Base-by-base conservation (phyloP, 345 rosid genomes). In the Eucalyptus leucophloia region DNA sequence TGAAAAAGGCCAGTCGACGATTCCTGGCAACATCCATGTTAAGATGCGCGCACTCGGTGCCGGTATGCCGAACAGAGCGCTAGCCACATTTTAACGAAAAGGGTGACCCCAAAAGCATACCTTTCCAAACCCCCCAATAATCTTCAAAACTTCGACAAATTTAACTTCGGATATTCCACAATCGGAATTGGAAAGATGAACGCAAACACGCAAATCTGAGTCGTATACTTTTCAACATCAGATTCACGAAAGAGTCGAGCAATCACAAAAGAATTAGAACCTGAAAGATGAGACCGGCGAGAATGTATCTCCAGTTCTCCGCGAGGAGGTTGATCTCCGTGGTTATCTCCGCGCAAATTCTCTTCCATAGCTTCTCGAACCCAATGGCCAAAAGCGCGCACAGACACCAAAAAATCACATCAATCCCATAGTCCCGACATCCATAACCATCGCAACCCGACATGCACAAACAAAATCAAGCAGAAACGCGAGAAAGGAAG, bases 221-320 rank as follows among this genome's bases (percentile, higher is more conserved):
- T 44, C 3, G 44, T 28, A 12, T 32, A 13, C 26, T 23, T n/a
- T 40, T 65, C 47, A 87, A 23, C 28, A 77, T 49, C 32, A 23
- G 32, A 90, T 65, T 45, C 49, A 15, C 8, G 10, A 53, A 42
- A 19, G 47, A 62, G 53, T 32, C 49, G 45, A 83, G 60, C 65
- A 56, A 87, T 54, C 42, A 32, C 34, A 9, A 49, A 32, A 77
- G 58, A 34, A 62, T n/a, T 9, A 87, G 88, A 90, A 98, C 99
- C 99, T 98, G 99, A 92, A 88, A 98, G 91, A 97, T 90, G 65
- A 98, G 92, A 89, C 99, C 99, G 45, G 95, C 97, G 80, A 98
- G 95, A 91, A 98, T 94, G 90, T 95, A 95, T 87, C 95, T 96
- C 99, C 99, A 98, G 91, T 96, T 97, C 90, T 96, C 99, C 13